A percentile compares a stretch with the other conserved stretches of the same genome.
Conservation (phyloP, 345 rosid species). For the Eucalyptus shirleyi region DNA sequence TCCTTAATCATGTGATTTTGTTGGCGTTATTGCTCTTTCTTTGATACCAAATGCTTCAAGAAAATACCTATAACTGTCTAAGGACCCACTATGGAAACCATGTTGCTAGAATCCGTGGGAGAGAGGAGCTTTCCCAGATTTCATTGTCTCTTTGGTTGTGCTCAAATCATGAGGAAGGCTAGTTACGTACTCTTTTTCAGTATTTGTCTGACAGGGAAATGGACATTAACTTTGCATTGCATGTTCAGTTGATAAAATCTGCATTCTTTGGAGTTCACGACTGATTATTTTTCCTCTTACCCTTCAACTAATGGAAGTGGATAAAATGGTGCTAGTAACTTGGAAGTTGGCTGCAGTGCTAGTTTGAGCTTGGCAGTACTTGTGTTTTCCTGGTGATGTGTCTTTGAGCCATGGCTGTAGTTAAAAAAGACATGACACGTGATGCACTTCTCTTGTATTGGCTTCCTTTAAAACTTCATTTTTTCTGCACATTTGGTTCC, state of each 20-base stretch:
- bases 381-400: not conserved
- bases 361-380: not conserved
- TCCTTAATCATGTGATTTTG: not conserved
- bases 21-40: not conserved
- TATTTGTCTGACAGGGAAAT: not conserved
- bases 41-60: not conserved
- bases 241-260: not conserved
- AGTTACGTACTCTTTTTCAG: not conserved
- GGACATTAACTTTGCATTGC: not conserved
- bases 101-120: not conserved
- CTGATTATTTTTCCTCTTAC: not conserved
- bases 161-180: not conserved
- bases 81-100: not conserved
- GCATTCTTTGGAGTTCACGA: not conserved
- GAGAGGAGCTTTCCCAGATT: not conserved
- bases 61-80: not conserved
- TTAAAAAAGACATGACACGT: not conserved
- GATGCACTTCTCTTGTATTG: not conserved
- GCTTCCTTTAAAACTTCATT: not conserved
- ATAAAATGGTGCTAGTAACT: not conserved
- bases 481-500: not conserved
- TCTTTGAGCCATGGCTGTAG: not conserved
- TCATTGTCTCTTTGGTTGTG: not conserved
- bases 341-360: not conserved
- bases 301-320: not conserved